These are phyloP conservation scores for Picea abies DNA, from an alignment of 83 land plant species.

Conservation along the genomic window DNA sequence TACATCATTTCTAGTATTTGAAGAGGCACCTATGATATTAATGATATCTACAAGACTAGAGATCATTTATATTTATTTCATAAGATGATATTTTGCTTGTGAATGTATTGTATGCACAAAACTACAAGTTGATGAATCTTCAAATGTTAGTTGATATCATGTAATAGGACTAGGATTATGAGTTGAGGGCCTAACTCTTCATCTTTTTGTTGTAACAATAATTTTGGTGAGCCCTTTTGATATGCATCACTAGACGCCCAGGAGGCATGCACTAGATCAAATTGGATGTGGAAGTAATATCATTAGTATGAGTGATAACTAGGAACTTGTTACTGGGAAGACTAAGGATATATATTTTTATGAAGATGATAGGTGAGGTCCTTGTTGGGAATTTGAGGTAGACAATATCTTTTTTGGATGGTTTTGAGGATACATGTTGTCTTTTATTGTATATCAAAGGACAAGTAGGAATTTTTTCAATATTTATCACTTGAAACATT, in stretches of 20 bases:
- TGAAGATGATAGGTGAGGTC: conserved; percentile 95
- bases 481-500: conserved; percentile 88
- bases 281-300: conserved; percentile 67
- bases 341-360: conserved; percentile 92
- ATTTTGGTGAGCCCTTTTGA: conserved; percentile 66
- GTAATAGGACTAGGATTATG: conserved; percentile 83
- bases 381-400: conserved; percentile 99
- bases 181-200: conserved; percentile 75
- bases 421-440: conserved; percentile 93
- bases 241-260: conserved; percentile 77
- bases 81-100: conserved; percentile 90
- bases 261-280: conserved; percentile 74
- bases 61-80: conserved; percentile 78
- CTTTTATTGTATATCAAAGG: conserved; percentile 73
- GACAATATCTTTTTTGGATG: conserved; percentile 84
- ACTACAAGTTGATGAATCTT: conserved; percentile 56
- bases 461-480: conserved; percentile 68
- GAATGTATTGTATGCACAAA: conserved; percentile 73
- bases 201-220: conserved; percentile 86
- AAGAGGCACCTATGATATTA: conserved; percentile 89
- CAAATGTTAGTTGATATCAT: conserved; percentile 36
- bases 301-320: conserved; percentile 89
- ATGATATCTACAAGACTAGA: conserved; percentile 80
- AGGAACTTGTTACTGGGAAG: conserved; percentile 87
- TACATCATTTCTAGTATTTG: conserved; percentile 80